Evolutionary conservation across 148 eudicot species (phyloP).

Genomic region (Spergularia marina): DNA sequence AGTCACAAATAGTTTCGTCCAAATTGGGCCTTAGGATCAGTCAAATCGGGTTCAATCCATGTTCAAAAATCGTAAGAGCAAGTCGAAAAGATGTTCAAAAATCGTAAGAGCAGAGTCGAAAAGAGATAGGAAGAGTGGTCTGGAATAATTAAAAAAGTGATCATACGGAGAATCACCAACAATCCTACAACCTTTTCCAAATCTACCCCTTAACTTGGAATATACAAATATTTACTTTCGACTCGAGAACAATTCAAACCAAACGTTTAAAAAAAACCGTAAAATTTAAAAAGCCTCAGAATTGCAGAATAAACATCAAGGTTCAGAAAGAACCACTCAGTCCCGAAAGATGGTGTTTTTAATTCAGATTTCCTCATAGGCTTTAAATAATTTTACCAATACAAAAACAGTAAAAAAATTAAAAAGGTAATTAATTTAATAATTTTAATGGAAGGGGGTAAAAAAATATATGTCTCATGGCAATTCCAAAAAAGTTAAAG

Average conservation of each 20-base stretch:
- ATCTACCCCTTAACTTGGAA: slow-evolving; percentile 33
- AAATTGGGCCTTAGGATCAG: no score
- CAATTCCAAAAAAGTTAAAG: slow-evolving; percentile 39
- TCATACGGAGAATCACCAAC: slow-evolving; percentile 8
- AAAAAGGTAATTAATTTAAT: neutral
- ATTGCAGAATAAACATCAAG: slow-evolving; percentile 35
- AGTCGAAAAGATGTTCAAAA: no score
- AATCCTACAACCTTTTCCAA: slow-evolving; percentile 20
- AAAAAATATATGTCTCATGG: slow-evolving; percentile 36
- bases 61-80: no score
- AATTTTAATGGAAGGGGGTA: neutral
- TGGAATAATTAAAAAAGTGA: no score
- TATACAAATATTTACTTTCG: slow-evolving; percentile 30
- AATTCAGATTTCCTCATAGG: slow-evolving; percentile 22
- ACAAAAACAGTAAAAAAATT: neutral
- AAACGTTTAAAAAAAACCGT: no score
- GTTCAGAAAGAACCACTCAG: slow-evolving; percentile 20
- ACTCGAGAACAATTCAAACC: no score
- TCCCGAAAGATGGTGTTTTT: slow-evolving; percentile 44
- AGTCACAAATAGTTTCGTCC: no score
- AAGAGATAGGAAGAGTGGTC: no score
- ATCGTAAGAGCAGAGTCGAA: no score
- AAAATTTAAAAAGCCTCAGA: slow-evolving; percentile 27
- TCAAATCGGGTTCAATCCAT: no score
- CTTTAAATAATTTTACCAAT: neutral